Evolutionary conservation across 768 basidiomycete species (phyloP).

Genomic region (Mycena vitilis): DNA sequence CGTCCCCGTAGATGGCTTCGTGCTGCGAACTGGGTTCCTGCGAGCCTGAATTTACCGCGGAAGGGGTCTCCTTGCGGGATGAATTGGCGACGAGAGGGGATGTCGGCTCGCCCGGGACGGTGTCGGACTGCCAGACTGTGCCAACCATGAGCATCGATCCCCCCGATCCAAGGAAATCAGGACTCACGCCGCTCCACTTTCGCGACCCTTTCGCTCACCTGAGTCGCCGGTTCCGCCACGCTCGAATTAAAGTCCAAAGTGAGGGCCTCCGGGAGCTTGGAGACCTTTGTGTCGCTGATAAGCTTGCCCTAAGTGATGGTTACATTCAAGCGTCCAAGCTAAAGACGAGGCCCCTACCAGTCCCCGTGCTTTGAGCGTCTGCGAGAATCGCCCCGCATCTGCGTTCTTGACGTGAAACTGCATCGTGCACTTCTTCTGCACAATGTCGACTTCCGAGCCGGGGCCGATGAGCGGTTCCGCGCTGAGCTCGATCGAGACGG

Average conservation of each 20-base stretch:
- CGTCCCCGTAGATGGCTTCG: constrained; percentile 35
- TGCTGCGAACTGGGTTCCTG: constrained; percentile 14
- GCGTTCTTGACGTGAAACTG: constrained; percentile 21
- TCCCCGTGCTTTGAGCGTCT: constrained; percentile 33
- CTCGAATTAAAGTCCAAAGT: constrained; percentile 25
- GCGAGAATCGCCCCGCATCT: constrained; percentile 24
- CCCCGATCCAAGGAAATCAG: background rate
- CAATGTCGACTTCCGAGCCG: background rate
- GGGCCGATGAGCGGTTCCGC: constrained; percentile 26
- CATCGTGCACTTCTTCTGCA: constrained; percentile 8
- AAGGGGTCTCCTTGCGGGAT: background rate
- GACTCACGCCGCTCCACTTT: constrained; percentile 32
- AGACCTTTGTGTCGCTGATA: constrained; percentile 33
- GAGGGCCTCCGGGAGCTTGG: constrained; percentile 25
- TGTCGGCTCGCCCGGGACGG: constrained; percentile 17
- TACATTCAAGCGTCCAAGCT: background rate
- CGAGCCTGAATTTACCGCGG: constrained; percentile 4
- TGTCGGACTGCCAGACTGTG: constrained; percentile 21
- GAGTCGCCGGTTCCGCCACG: constrained; percentile 23
- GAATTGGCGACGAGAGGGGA: constrained; percentile 19
- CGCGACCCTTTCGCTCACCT: constrained; percentile 32
- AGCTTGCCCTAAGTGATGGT: constrained; percentile 18
- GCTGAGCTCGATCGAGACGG: constrained; percentile 11
- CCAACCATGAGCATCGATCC: background rate
- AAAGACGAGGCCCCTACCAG: constrained; percentile 14